Percentiles rank a stretch among this genome's conserved stretches.
These are phyloP conservation scores for Clathrospora elynae DNA, from an alignment of 2,329 filamentous ascomycete species.

Conservation along the genomic window DNA sequence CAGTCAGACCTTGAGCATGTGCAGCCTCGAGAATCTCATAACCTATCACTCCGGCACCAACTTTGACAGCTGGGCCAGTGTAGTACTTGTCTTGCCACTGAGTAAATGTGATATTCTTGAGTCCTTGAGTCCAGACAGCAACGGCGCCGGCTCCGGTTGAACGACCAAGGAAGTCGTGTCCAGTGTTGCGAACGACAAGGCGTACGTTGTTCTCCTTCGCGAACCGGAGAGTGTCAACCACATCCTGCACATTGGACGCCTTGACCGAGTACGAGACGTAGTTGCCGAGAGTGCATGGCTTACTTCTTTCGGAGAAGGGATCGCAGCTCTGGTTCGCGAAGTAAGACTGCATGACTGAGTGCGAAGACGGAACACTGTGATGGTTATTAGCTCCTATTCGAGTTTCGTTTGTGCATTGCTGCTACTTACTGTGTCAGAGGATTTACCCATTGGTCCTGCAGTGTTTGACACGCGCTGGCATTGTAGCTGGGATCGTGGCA, in stretches of 20 bases:
- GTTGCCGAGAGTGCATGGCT: slow-evolving; percentile 27
- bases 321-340: slow-evolving; percentile 24
- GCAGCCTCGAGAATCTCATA: slow-evolving; percentile 32
- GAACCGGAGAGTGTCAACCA: slow-evolving; percentile 28
- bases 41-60: slow-evolving; percentile 38
- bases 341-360: slow-evolving; percentile 16
- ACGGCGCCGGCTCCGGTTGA: slow-evolving; percentile 39
- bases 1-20: slow-evolving; percentile 20
- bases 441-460: slow-evolving; percentile 23
- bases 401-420: slow-evolving; percentile 1
- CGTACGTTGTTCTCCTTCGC: slow-evolving; percentile 34
- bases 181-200: slow-evolving; percentile 25
- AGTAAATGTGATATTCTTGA: slow-evolving; percentile 30
- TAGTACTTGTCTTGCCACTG: slow-evolving; percentile 31
- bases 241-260: slow-evolving; percentile 13
- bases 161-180: slow-evolving; percentile 37
- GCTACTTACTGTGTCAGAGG: slow-evolving; percentile 26
- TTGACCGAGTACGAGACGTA: slow-evolving; percentile 45
- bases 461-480: slow-evolving; percentile 17
- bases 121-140: slow-evolving; percentile 38
- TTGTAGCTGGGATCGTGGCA: slow-evolving; percentile 42
- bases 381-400: slow-evolving; percentile 5
- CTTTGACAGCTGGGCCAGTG: slow-evolving; percentile 31
- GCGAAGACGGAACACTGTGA: slow-evolving; percentile 12
- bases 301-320: slow-evolving; percentile 14